phyloP scores from a whole-genome alignment of 139 green algal species.

The Coelastrella sp. region DNA sequence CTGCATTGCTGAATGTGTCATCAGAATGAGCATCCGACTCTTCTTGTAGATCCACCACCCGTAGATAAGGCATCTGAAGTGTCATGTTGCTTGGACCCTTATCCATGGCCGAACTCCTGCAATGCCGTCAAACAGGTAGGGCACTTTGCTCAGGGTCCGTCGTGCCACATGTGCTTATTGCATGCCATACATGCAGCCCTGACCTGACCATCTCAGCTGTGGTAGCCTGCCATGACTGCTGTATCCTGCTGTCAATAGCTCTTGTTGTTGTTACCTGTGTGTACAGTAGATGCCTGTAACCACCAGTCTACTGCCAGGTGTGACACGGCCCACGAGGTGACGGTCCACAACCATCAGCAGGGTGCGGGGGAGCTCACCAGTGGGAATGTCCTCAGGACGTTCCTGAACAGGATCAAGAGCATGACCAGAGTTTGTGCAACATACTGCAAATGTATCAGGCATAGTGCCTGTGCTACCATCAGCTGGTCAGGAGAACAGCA shows the following conservation, averaged over 20 bases:
- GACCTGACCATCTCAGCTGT: no score
- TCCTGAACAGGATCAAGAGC: background rate
- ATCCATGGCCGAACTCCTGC: constrained; percentile 61
- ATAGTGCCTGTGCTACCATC: no score
- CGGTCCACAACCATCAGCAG: constrained; percentile 92
- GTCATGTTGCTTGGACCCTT: constrained; percentile 65
- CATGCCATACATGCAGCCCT: no score
- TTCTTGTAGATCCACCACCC: constrained; percentile 92
- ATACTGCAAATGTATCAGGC: no score
- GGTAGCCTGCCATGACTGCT: no score
- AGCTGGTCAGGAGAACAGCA: no score
- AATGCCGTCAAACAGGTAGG: no score
- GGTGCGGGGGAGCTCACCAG: constrained; percentile 91
- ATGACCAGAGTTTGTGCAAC: no score
- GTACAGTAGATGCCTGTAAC: constrained; percentile 95
- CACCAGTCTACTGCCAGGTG: constrained; percentile 93
- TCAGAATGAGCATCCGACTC: constrained; percentile 76
- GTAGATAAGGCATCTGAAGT: constrained; percentile 95
- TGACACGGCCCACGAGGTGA: constrained; percentile 79
- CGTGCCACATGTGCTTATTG: no score
- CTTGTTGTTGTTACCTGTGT: constrained; percentile 64
- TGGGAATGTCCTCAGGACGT: constrained; percentile 51
- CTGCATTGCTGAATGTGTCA: constrained; percentile 79
- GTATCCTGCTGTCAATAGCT: no score
- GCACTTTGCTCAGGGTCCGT: no score